A percentile compares a stretch with the other conserved stretches of the same genome.
Conservation (phyloP, 495 filamentous ascomycete species). For the Aspergillus ellipticus region DNA sequence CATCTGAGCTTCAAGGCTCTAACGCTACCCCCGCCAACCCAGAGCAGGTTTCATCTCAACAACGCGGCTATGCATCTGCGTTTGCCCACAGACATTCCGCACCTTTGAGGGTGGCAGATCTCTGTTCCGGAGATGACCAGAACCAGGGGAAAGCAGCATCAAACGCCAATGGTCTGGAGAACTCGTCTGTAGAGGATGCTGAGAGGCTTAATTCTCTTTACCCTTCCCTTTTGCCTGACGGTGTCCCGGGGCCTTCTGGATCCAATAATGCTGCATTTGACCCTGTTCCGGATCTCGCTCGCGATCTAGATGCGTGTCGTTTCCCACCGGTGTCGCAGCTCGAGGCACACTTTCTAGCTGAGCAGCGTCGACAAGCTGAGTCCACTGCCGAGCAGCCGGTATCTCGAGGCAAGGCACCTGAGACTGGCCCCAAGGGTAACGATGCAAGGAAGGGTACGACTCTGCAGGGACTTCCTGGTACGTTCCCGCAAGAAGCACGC, state of each 20-base stretch:
- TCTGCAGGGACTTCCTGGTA: slow-evolving; percentile 7
- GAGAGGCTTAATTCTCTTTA: slow-evolving; percentile 25
- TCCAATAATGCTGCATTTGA: slow-evolving; percentile 3
- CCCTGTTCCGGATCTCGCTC: slow-evolving; percentile 18
- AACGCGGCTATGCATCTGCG: neutral
- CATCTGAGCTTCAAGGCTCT: slow-evolving; percentile 4
- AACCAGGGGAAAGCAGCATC: neutral
- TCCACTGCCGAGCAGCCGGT: neutral
- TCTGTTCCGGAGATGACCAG: slow-evolving; percentile 2
- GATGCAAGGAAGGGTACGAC: neutral
- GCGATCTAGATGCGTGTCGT: slow-evolving; percentile 25
- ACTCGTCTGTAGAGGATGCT: slow-evolving; percentile 10
- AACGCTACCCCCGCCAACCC: neutral
- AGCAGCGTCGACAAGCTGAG: slow-evolving; percentile 11
- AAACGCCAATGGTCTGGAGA: neutral
- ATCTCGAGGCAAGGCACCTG: neutral
- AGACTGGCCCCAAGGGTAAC: neutral
- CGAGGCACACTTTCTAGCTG: slow-evolving; percentile 37
- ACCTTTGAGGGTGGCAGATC: neutral
- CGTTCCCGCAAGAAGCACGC: slow-evolving; percentile 16
- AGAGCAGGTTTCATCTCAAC: neutral
- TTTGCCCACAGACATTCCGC: neutral
- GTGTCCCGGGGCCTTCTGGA: neutral
- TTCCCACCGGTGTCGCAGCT: slow-evolving; percentile 46
- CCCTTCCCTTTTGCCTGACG: slow-evolving; percentile 27